phyloP scores from a whole-genome alignment of 1,284 basidiomycete genomes.

The Trichosporon coremiiforme region DNA sequence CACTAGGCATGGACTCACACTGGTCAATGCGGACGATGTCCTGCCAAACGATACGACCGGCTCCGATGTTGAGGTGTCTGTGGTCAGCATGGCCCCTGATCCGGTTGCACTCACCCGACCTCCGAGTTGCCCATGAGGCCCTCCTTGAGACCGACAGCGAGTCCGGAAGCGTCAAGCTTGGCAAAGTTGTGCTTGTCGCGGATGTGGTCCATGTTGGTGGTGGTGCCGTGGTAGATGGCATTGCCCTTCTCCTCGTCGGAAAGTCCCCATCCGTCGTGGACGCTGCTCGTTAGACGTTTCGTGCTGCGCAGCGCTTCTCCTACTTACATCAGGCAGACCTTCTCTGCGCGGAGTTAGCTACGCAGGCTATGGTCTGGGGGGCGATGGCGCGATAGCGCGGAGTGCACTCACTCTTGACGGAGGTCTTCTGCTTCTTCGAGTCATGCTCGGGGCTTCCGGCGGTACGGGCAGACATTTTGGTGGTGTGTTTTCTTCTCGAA shows the following conservation, averaged over 20 bases:
- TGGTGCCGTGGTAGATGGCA: constrained; percentile 77
- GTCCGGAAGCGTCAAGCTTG: constrained; percentile 76
- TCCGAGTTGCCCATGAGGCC: constrained; percentile 95
- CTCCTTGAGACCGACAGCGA: constrained; percentile 82
- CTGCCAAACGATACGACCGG: constrained; percentile 90
- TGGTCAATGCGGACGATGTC: constrained; percentile 91
- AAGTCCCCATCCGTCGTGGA: constrained; percentile 93
- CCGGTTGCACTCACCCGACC: constrained; percentile 67
- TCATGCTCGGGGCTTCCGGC: constrained; percentile 31
- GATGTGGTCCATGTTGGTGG: constrained; percentile 84
- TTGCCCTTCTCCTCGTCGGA: constrained; percentile 73
- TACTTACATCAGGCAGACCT: constrained; percentile 84
- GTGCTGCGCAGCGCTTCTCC: neutral
- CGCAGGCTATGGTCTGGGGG: neutral
- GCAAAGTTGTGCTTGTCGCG: constrained; percentile 73
- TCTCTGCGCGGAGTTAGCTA: constrained; percentile 60
- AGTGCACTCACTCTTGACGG: constrained; percentile 26
- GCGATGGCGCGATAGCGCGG: neutral
- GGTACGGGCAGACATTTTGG: constrained; percentile 31
- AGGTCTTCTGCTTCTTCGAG: constrained; percentile 36
- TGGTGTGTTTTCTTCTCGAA: neutral
- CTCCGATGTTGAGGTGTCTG: constrained; percentile 88
- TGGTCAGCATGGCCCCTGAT: neutral
- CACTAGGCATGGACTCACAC: constrained; percentile 38
- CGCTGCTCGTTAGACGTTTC: constrained; percentile 59